A percentile compares a stretch with the other conserved stretches of the same genome.
These are phyloP conservation scores for Tolypocladium endophyticum DNA, from an alignment of 2,329 filamentous ascomycete genomes.

Conservation along the genomic window DNA sequence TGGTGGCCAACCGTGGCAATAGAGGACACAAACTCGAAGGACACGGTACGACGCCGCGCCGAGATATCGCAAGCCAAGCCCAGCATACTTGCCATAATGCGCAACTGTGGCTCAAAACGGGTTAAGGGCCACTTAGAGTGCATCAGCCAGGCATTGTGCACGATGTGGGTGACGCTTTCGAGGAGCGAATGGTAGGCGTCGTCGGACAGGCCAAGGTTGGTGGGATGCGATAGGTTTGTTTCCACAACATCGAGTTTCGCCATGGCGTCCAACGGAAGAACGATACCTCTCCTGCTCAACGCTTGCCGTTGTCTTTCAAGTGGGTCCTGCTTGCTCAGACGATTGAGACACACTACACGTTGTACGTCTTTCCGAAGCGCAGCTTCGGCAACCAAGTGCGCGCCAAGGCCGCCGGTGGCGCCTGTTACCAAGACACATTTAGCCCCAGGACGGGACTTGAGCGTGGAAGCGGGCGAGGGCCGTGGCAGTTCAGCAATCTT, in stretches of 20 bases:
- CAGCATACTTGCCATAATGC: slow-evolving; percentile 34
- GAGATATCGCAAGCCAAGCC: slow-evolving; percentile 28
- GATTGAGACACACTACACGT: slow-evolving; percentile 34
- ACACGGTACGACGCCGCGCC: slow-evolving; percentile 7
- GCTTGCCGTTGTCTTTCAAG: slow-evolving; percentile 1
- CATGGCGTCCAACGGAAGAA: not conserved
- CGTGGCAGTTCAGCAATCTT: not conserved
- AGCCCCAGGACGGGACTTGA: not conserved
- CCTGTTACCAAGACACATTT: slow-evolving; percentile 24
- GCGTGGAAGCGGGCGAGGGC: not conserved
- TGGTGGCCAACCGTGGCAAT: slow-evolving; percentile 25
- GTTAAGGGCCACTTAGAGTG: slow-evolving; percentile 16
- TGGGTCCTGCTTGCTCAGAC: slow-evolving; percentile 8
- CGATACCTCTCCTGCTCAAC: slow-evolving; percentile 1
- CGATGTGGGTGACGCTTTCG: slow-evolving; percentile 33
- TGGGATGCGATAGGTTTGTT: slow-evolving; percentile 14
- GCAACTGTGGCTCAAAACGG: slow-evolving; percentile 32
- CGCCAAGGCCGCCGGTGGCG: slow-evolving; percentile 26
- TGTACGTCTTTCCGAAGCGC: slow-evolving; percentile 15
- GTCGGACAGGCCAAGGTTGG: slow-evolving; percentile 26
- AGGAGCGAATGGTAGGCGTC: slow-evolving; percentile 26
- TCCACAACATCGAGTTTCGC: slow-evolving; percentile 2
- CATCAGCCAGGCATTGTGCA: slow-evolving; percentile 44
- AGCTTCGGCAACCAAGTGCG: slow-evolving; percentile 20
- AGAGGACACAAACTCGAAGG: slow-evolving; percentile 32